Base-by-base conservation (phyloP, 179 eudicot species). In the Heliamphora pulchella region DNA sequence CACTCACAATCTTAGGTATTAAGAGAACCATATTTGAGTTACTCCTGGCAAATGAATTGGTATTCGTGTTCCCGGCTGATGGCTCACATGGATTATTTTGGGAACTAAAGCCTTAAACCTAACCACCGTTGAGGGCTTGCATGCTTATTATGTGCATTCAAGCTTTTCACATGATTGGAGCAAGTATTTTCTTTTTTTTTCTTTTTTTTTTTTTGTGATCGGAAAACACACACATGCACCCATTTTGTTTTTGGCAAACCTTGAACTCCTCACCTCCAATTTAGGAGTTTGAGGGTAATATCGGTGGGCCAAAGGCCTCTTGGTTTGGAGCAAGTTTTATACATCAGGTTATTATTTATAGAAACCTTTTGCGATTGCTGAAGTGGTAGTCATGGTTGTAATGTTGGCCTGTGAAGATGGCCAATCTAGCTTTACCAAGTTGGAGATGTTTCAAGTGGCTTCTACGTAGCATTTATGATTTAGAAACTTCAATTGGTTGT, bases 381-480 rank as follows among this genome's bases (percentile, higher is more conserved):
- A 15, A 51, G 39, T 48, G 46, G 20, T 63, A 3, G 17, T 77
- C 8, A 50, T 20, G 41, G 11, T 75, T 51, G 65, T 22, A 74
- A 18, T 54, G 13, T 53, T 10, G 75, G 75, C 46, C 53, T n/a
- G 18, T 55, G 57, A 44, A 67, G 62, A 47, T 76, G 50, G 5
- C 59, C 47, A 57, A 55, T 22, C 65, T 80, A 48, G 20, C 22
- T 75, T 18, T 75, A 64, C 79, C 79, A 41, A 58, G 83, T 66
- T 53, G 54, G 65, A 51, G 72, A 80, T 54, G 4, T 68, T 54
- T 68, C 61, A 68, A 39, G 54, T 18, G 41, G 79, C 8, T 71
- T 79, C 20, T 57, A 8, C 31, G 17, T 11, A 58, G 46, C 3
- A 22, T 20, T 20, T 58, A 46, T 47, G 3, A 72, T 71, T 44